Conservation (phyloP, 345 rosid genomes). For the Lepidium africanum region DNA sequence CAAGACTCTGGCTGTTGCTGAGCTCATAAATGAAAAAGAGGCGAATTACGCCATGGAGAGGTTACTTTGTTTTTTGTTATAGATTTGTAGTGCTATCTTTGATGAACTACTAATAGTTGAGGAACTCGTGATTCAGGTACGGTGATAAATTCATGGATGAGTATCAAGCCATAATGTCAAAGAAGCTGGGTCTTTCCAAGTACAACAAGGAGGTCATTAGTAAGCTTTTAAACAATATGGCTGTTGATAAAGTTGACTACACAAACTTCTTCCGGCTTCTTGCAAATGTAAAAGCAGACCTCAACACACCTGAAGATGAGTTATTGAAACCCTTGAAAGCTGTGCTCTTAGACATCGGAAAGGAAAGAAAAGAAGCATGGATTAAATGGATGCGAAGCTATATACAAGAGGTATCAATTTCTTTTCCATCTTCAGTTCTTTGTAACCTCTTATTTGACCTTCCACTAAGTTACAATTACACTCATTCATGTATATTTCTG, state of each 20-base stretch:
- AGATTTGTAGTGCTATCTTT: not conserved
- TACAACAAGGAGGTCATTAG: conserved; percentile 82
- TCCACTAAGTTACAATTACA: not conserved
- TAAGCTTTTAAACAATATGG: conserved; percentile 83
- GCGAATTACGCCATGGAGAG: conserved; percentile 90
- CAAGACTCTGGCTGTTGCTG: conserved; percentile 55
- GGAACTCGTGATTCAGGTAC: conserved; percentile 42
- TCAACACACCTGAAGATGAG: conserved; percentile 48
- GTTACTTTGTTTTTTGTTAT: conserved; percentile 26
- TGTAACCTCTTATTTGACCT: not conserved
- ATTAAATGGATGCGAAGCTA: conserved; percentile 74
- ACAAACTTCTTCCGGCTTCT: conserved; percentile 86
- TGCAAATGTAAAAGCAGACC: conserved; percentile 72
- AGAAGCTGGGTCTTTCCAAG: conserved; percentile 84
- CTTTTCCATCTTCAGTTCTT: not conserved
- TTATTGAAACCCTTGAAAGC: conserved; percentile 74
- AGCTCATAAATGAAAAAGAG: conserved; percentile 77
- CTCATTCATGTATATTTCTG: not conserved
- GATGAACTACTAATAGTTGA: not conserved
- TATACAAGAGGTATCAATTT: conserved; percentile 75
- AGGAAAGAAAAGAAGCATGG: conserved; percentile 97
- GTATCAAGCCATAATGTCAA: conserved; percentile 84
- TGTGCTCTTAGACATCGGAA: conserved; percentile 84
- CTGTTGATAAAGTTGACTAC: conserved; percentile 96
- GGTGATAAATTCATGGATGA: conserved; percentile 95